Percentiles rank a stretch among this genome's conserved stretches.
phyloP scores from a whole-genome alignment of 257 asterid species.

The Striga asiatica region DNA sequence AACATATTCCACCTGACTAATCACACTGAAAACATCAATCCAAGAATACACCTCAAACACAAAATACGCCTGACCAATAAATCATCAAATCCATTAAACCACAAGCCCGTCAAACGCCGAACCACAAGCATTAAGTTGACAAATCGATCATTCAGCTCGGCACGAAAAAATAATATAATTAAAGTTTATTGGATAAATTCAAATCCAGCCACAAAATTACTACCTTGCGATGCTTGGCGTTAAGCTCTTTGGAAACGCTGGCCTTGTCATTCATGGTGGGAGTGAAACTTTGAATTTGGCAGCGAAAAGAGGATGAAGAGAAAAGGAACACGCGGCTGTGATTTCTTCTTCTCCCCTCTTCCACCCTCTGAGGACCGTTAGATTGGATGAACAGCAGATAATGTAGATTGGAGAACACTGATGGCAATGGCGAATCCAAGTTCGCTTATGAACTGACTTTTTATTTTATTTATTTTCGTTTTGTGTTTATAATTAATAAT shows the following conservation, averaged over 20 bases:
- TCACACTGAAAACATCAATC: constrained; percentile 14
- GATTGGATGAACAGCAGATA: constrained; percentile 17
- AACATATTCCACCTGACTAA: constrained; percentile 2
- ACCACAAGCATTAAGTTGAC: constrained; percentile 8
- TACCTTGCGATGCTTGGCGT: constrained; percentile 92
- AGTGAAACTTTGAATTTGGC: constrained; percentile 12
- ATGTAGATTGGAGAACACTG: constrained; percentile 11
- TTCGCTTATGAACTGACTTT: constrained; percentile 18
- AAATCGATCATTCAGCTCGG: constrained; percentile 5
- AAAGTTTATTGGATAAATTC: background rate
- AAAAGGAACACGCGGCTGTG: constrained; percentile 9
- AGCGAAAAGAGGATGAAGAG: constrained; percentile 17
- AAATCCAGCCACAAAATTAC: background rate
- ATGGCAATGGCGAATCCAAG: constrained; percentile 20
- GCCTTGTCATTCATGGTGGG: constrained; percentile 89
- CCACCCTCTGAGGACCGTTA: constrained; percentile 23
- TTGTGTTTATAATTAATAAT: constrained; percentile 10
- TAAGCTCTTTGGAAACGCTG: constrained; percentile 90
- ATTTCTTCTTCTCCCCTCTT: constrained; percentile 26
- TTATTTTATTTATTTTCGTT: background rate
- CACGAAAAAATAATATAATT: constrained; percentile 1
- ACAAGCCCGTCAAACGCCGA: background rate
- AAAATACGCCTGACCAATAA: constrained; percentile 1
- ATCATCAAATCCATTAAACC: constrained; percentile 4
- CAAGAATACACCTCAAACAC: constrained; percentile 9